These are phyloP conservation scores for Neurospora africana DNA, from an alignment of 495 filamentous ascomycete genomes.

Conservation along the genomic window DNA sequence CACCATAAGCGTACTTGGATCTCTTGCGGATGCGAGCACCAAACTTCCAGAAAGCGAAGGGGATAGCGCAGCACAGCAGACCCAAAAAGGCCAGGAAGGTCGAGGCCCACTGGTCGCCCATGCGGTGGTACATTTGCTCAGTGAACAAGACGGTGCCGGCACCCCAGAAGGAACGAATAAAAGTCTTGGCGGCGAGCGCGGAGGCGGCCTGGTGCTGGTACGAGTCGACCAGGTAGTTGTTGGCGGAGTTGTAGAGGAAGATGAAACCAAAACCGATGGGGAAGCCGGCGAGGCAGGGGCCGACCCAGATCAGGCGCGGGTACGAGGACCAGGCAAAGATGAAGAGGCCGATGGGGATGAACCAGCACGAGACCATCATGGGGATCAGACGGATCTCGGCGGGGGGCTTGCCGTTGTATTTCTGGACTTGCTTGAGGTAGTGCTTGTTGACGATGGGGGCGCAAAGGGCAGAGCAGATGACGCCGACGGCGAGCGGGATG, in stretches of 20 bases:
- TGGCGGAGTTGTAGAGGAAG: slow-evolving; percentile 75
- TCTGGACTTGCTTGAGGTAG: slow-evolving; percentile 51
- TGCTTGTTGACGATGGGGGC: slow-evolving; percentile 65
- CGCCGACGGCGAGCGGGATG: slow-evolving; percentile 58
- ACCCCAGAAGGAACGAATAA: slow-evolving; percentile 69
- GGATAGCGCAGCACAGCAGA: slow-evolving; percentile 64
- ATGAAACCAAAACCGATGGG: slow-evolving; percentile 79
- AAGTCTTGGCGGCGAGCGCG: slow-evolving; percentile 77
- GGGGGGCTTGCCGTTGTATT: slow-evolving; percentile 58
- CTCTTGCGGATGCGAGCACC: slow-evolving; percentile 55
- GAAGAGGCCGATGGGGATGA: slow-evolving; percentile 65
- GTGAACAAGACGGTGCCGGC: slow-evolving; percentile 68
- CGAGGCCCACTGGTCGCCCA: slow-evolving; percentile 68
- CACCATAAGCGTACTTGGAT: slow-evolving; percentile 56
- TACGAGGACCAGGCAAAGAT: slow-evolving; percentile 81
- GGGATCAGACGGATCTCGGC: slow-evolving; percentile 68
- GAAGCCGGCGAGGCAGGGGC: slow-evolving; percentile 60
- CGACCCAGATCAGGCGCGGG: slow-evolving; percentile 53
- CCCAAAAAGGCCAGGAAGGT: slow-evolving; percentile 59
- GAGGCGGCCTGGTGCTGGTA: slow-evolving; percentile 81
- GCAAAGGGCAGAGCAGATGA: slow-evolving; percentile 53
- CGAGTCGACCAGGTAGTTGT: slow-evolving; percentile 74
- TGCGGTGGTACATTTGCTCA: slow-evolving; percentile 62
- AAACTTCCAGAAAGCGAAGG: slow-evolving; percentile 65
- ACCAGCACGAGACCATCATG: slow-evolving; percentile 80